phyloP scores from a whole-genome alignment of 139 green algal species.

The Micractinium conductrix region DNA sequence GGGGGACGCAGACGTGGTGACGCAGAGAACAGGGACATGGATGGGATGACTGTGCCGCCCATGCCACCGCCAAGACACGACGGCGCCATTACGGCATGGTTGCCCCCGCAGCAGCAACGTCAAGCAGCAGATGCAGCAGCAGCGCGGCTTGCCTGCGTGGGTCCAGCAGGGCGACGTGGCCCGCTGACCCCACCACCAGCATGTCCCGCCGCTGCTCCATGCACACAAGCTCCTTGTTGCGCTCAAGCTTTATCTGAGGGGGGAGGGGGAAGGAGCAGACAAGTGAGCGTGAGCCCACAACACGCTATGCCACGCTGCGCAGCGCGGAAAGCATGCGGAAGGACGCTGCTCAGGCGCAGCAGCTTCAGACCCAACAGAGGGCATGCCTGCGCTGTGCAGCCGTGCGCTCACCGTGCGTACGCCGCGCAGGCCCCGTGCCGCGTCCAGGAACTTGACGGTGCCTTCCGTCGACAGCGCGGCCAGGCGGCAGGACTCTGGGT shows the following conservation, averaged over 20 bases:
- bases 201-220: conserved; percentile 52
- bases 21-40: not conserved
- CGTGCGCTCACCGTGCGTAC: conserved; percentile 20
- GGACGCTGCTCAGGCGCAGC: not conserved
- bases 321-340: not conserved
- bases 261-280: not conserved
- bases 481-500: conserved; percentile 1
- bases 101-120: too few species aligned
- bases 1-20: not conserved
- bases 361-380: not conserved
- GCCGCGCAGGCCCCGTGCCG: conserved; percentile 23
- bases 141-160: conserved; percentile 49
- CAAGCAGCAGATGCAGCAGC: too few species aligned
- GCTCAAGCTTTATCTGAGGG: conserved; percentile 43
- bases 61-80: too few species aligned
- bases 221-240: conserved; percentile 60
- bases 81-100: too few species aligned
- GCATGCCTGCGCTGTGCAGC: too few species aligned
- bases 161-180: conserved; percentile 59
- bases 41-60: too few species aligned
- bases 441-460: conserved; percentile 46
- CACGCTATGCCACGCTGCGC: not conserved
- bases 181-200: conserved; percentile 55
- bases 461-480: conserved; percentile 47
- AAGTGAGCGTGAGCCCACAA: not conserved